These are phyloP conservation scores for Tetrahymena malaccensis DNA, from an alignment of 73 alveolate genomes.

Conservation along the genomic window DNA sequence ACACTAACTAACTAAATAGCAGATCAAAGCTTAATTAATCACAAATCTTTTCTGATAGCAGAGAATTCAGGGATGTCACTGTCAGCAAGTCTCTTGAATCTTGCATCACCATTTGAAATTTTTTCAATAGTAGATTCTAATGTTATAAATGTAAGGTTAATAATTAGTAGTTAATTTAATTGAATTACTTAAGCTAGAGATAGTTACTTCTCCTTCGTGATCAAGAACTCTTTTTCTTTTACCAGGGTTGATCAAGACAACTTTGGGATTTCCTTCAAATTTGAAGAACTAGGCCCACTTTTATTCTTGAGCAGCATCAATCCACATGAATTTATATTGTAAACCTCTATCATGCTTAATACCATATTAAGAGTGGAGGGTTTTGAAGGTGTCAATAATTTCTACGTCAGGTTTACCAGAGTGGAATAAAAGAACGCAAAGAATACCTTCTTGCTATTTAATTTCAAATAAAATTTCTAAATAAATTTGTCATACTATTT, in stretches of 20 bases:
- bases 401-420: slow-evolving; percentile 23
- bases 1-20: neutral
- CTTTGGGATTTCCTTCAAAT: slow-evolving; percentile 39
- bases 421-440: slow-evolving; percentile 41
- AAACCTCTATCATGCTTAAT: slow-evolving; percentile 40
- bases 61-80: slow-evolving; percentile 23
- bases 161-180: no score
- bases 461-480: neutral
- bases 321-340: slow-evolving; percentile 35
- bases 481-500: no score
- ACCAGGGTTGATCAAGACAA: slow-evolving; percentile 62
- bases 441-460: slow-evolving; percentile 28
- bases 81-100: slow-evolving; percentile 33
- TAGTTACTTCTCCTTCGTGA: slow-evolving; percentile 31
- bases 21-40: neutral
- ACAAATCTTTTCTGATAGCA: neutral
- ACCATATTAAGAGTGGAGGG: neutral
- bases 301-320: slow-evolving; percentile 21
- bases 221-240: slow-evolving; percentile 60
- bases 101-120: slow-evolving; percentile 42
- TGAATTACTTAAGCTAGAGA: neutral
- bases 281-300: slow-evolving; percentile 45
- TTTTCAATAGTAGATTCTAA: slow-evolving; percentile 25
- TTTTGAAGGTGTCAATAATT: slow-evolving; percentile 2
- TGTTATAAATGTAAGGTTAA: neutral